Conservation (phyloP, 805 yeast genomes). For the Torulaspora franciscae region DNA sequence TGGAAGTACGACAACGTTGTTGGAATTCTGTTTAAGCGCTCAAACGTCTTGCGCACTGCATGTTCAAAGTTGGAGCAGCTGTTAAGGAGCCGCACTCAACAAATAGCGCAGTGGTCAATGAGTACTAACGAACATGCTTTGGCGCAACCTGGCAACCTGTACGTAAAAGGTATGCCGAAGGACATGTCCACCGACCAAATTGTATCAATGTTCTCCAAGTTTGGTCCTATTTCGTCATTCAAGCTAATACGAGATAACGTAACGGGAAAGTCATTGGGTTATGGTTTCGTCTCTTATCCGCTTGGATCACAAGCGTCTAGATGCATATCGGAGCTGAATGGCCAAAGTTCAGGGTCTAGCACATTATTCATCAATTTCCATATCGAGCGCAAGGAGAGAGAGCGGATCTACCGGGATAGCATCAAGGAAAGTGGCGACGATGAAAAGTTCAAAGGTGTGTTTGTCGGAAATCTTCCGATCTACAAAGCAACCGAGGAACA, state of each 20-base stretch:
- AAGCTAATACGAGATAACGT: slow-evolving; percentile 44
- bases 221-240: slow-evolving; percentile 43
- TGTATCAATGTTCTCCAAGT: slow-evolving; percentile 36
- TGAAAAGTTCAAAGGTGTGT: slow-evolving; percentile 49
- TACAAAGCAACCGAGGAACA: slow-evolving; percentile 34
- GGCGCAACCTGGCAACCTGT: slow-evolving; percentile 55
- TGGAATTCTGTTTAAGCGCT: slow-evolving; percentile 27
- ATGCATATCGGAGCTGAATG: slow-evolving; percentile 56
- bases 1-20: slow-evolving; percentile 27
- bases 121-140: slow-evolving; percentile 29
- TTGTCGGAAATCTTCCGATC: slow-evolving; percentile 48
- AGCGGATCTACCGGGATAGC: slow-evolving; percentile 35
- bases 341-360: slow-evolving; percentile 33
- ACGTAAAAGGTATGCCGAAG: slow-evolving; percentile 47
- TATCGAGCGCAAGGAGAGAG: slow-evolving; percentile 58
- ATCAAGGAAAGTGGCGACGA: slow-evolving; percentile 41
- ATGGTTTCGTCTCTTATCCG: slow-evolving; percentile 65
- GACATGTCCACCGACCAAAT: slow-evolving; percentile 39
- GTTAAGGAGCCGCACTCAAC: slow-evolving; percentile 1
- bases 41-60: slow-evolving; percentile 12
- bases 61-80: slow-evolving; percentile 10
- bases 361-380: slow-evolving; percentile 53
- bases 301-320: slow-evolving; percentile 53
- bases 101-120: slow-evolving; percentile 27
- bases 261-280: slow-evolving; percentile 41